phyloP scores from a whole-genome alignment of 306 rosid species.

The Psophocarpus tetragonolobus region DNA sequence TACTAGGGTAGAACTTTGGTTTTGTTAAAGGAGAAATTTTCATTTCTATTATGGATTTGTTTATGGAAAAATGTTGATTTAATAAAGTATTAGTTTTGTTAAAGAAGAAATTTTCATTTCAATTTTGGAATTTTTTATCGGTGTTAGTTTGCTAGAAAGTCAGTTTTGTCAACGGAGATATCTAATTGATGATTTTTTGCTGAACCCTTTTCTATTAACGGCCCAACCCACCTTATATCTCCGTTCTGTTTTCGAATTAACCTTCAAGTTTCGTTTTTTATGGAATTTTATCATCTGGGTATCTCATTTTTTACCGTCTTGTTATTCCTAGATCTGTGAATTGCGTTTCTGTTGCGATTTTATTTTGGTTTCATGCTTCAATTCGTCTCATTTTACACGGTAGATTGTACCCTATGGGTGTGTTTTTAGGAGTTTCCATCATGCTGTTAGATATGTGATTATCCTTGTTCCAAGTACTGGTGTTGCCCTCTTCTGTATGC shows the following conservation, averaged over 20 bases:
- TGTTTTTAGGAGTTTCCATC: background rate
- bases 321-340: background rate
- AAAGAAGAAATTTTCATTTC: too few species aligned
- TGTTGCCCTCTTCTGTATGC: background rate
- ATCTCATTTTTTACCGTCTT: background rate
- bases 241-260: background rate
- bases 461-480: background rate
- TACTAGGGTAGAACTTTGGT: too few species aligned
- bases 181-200: too few species aligned
- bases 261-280: background rate
- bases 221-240: too few species aligned
- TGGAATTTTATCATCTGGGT: conserved; percentile 19
- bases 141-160: too few species aligned
- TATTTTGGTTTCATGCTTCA: background rate
- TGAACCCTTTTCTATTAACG: too few species aligned
- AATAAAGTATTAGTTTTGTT: too few species aligned
- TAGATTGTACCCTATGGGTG: background rate
- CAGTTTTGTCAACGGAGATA: too few species aligned
- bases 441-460: background rate
- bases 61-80: too few species aligned
- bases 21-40: too few species aligned
- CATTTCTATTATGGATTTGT: too few species aligned
- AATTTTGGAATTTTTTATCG: too few species aligned
- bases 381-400: background rate
- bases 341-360: conserved; percentile 8